phyloP scores from a whole-genome alignment of 73 alveolate species.

The Tetrahymena borealis region DNA sequence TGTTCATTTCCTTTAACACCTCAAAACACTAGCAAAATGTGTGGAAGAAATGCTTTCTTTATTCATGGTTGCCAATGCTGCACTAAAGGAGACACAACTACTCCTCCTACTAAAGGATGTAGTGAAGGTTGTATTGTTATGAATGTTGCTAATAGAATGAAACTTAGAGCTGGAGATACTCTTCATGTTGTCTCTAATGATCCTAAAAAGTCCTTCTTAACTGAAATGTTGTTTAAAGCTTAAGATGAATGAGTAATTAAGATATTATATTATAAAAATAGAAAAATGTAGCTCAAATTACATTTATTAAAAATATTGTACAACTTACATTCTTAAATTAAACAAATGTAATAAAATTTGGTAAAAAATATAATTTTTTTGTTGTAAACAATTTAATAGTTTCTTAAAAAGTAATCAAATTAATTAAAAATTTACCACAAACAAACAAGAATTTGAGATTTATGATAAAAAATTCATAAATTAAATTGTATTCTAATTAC shows the following conservation, averaged over 20 bases:
- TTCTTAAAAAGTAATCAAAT: too few species aligned
- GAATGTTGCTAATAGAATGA: background rate
- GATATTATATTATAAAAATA: too few species aligned
- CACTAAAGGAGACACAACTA: constrained; percentile 33
- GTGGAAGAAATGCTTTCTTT: constrained; percentile 40
- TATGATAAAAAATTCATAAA: too few species aligned
- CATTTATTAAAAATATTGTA: too few species aligned
- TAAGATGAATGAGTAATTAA: background rate
- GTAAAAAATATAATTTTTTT: too few species aligned
- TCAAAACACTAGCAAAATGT: constrained; percentile 2
- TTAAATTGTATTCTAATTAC: too few species aligned
- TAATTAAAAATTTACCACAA: too few species aligned
- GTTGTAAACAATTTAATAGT: too few species aligned
- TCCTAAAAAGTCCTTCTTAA: background rate
- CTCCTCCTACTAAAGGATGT: constrained; percentile 41
- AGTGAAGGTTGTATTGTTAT: constrained; percentile 41
- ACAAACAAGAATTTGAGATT: too few species aligned
- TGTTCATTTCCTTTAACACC: constrained; percentile 39
- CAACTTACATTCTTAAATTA: too few species aligned
- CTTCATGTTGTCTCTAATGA: background rate
- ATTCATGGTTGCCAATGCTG: constrained; percentile 49
- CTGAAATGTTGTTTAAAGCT: background rate
- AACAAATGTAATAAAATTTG: too few species aligned
- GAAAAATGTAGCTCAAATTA: too few species aligned
- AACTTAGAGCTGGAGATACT: constrained; percentile 20